These are phyloP conservation scores for Zoysia matrella DNA, from an alignment of 202 grass and related monocot species.

Conservation along the genomic window DNA sequence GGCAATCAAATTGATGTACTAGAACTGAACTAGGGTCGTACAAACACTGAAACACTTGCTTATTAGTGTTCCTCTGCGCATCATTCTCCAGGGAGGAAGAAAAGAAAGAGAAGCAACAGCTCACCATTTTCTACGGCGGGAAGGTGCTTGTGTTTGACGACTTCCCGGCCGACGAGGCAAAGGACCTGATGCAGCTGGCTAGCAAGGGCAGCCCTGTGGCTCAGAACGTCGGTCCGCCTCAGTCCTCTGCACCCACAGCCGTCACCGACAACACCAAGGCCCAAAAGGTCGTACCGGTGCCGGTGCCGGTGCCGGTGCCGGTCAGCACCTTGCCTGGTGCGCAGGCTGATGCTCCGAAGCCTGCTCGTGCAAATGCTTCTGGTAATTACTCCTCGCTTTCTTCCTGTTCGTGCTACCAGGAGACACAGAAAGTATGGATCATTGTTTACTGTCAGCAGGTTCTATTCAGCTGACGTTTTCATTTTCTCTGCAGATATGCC, in stretches of 20 bases:
- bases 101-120: slow-evolving; percentile 52
- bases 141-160: slow-evolving; percentile 89
- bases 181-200: slow-evolving; percentile 86
- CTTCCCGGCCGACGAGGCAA: slow-evolving; percentile 74
- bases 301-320: neutral
- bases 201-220: slow-evolving; percentile 56
- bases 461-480: neutral
- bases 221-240: slow-evolving; percentile 23
- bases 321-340: slow-evolving; percentile 36
- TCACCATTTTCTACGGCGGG: slow-evolving; percentile 93
- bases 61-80: no score
- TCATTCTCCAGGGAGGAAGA: slow-evolving; percentile 56
- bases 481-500: slow-evolving; percentile 69
- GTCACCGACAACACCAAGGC: slow-evolving; percentile 17
- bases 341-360: slow-evolving; percentile 46
- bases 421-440: neutral
- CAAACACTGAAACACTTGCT: no score
- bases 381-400: slow-evolving; percentile 48
- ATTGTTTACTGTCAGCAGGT: neutral
- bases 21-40: slow-evolving; percentile 13
- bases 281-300: slow-evolving; percentile 11
- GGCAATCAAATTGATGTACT: neutral
- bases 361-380: slow-evolving; percentile 59
- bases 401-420: neutral
- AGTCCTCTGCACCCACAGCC: slow-evolving; percentile 27